Evolutionary conservation across 2,329 filamentous ascomycete species (phyloP), one percentile per base, ranked within the genome.

Genomic region (Pseudopyrenochaeta lycopersici): DNA sequence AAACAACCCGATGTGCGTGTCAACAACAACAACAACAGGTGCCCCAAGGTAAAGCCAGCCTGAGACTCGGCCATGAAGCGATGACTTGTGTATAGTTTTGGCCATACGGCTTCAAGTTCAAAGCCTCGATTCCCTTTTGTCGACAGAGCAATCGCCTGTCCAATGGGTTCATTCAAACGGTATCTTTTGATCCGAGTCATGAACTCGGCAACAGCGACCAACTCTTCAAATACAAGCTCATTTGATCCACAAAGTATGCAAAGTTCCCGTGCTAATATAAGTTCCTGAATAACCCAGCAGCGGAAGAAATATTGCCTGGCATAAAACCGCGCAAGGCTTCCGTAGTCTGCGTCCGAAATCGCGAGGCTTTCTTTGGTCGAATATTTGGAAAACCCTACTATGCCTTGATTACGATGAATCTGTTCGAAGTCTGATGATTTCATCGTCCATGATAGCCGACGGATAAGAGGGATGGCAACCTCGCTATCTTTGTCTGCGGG

Each of bases 241-340:
- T 39, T n/a, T 7, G 47, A 11, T 10, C 47, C 40, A 3, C 47
- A 50, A 2, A 50, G 17, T 23, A 44, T 50, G n/a, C 39, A 15
- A 9, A 45, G 42, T 9, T 35, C 12, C 27, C 15, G 31, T 20
- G 39, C 40, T 17, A 50, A 27, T 32, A 50, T 43, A 12, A 50
- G 11, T 33, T 50, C 40, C 18, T 50, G 47, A 9, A 50, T 31
- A 15, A 50, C 39, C 47, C 47, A 50, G 21, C 47, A 50, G 18
- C 47, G 47, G 14, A 44, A 50, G 21, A 50, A 45, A 14, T 50
- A 50, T 20, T 29, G 40, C 6, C 47, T 44, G 12, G 47, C 47
- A 9, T 36, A 39, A 15, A 50, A 50, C 7, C 47, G 47, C 3
- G 47, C 27, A 30, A 50, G 9, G 15, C 23, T 38, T 29, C 30